phyloP scores from a whole-genome alignment of 176 grass and related monocot genomes.

The Pontederia paniculata region DNA sequence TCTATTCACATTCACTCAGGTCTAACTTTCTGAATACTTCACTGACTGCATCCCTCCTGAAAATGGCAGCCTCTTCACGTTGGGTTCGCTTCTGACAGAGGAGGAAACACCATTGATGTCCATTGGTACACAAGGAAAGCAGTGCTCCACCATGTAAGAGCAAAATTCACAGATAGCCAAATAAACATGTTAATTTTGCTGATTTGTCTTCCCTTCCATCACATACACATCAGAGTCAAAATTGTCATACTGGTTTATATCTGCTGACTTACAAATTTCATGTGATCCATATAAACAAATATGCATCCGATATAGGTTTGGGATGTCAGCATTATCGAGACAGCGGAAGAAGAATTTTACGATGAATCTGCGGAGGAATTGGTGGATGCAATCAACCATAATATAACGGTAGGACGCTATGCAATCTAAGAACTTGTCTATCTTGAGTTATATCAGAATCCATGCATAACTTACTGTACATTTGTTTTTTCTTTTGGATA shows the following conservation, averaged over 20 bases:
- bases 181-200: too few species aligned
- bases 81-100: constrained; percentile 46
- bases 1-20: background rate
- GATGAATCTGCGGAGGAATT: background rate
- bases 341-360: constrained; percentile 3
- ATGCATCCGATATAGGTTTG: constrained; percentile 5
- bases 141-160: constrained; percentile 47
- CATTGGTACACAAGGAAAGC: constrained; percentile 55
- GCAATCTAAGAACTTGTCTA: background rate
- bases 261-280: background rate
- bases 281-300: too few species aligned
- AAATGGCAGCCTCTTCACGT: constrained; percentile 49
- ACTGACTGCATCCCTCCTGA: background rate
- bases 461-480: background rate
- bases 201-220: too few species aligned
- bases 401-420: constrained; percentile 14
- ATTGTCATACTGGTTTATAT: too few species aligned
- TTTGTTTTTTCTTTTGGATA: background rate
- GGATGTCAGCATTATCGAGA: constrained; percentile 17
- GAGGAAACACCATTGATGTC: constrained; percentile 53
- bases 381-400: constrained; percentile 6
- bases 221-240: too few species aligned
- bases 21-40: background rate
- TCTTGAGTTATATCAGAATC: background rate
- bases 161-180: background rate